Base-by-base conservation (phyloP, 805 yeast genomes). In the Myxozyma sirexii region DNA sequence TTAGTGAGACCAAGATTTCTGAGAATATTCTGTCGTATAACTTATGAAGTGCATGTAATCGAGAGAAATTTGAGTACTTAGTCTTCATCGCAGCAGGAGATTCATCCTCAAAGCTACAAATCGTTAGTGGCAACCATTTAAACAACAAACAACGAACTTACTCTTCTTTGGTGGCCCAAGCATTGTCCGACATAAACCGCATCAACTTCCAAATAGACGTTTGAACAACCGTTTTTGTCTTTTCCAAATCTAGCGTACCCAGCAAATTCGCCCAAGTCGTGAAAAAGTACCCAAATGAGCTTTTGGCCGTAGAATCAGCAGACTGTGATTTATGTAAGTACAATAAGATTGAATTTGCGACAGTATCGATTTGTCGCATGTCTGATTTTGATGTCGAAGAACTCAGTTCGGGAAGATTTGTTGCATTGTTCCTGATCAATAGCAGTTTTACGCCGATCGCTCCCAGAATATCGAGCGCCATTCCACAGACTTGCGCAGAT, bases 381-480 rank as follows among this genome's bases (percentile, higher is more conserved):
- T 57, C 62, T 10, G n/a, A 41, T 19, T 19, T 21, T 3, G 59
- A n/a, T 3, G 45, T 19, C 5, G 43, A 31, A 3, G 29, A 2
- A 17, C 37, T 21, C 24, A 62, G 33, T n/a, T 45, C 58, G 1
- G 48, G 54, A 4, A 46, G n/a, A 10, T 15, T 26, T 10, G 41
- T 24, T 13, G 48, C 8, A 8, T 24, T 35, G 26, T 47, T 33
- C 10, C 54, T 46, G 15, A 60, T 19, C n/a, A 55, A 13, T 13
- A 58, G 35, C 50, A 86, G 77, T 39, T 75, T 76, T 1, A 81
- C 77, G 0, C 88, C 91, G 26, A 86, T 80, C 13, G 74, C 58
- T 0, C 93, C 91, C n/a, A 84, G 72, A 63, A 84, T 66, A 56
- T 87, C 92, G 52, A 88, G 70, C 2, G 82, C 76, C 61, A 77